Evolutionary conservation across 345 rosid species (phyloP).

Genomic region (Triadica sebifera): DNA sequence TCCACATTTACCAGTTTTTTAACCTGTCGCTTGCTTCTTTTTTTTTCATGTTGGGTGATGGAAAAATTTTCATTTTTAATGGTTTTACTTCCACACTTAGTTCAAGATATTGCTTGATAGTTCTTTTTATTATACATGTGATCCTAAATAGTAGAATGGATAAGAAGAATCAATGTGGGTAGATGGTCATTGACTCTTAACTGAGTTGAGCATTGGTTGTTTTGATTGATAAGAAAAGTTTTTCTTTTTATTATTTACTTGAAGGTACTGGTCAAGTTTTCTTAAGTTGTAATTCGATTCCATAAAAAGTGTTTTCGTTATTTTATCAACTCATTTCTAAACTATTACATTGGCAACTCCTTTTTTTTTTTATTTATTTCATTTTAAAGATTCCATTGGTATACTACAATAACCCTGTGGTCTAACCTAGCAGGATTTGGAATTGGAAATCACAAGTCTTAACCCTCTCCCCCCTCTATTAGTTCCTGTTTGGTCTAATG

Average conservation of each 20-base stretch:
- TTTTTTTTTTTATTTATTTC: not conserved
- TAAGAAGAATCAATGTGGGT: not conserved
- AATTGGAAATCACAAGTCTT: not conserved
- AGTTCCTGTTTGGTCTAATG: not conserved
- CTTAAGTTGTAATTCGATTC: not conserved
- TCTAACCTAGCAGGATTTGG: no score
- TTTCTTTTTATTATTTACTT: no score
- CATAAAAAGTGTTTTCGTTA: not conserved
- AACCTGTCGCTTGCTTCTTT: not conserved
- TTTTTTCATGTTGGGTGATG: no score
- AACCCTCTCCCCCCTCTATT: not conserved
- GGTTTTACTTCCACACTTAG: not conserved
- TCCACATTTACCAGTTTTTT: not conserved
- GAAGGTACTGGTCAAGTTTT: no score
- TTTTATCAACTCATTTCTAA: not conserved
- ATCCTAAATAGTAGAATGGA: not conserved
- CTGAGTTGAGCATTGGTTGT: not conserved
- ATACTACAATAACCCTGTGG: not conserved
- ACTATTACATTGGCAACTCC: not conserved
- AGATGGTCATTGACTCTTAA: not conserved
- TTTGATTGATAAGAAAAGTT: not conserved
- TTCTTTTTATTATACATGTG: not conserved
- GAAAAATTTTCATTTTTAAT: not conserved
- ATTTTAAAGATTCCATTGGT: not conserved
- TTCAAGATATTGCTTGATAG: not conserved